Evolutionary conservation across 306 rosid species (phyloP).

Genomic region (Urtica urens): DNA sequence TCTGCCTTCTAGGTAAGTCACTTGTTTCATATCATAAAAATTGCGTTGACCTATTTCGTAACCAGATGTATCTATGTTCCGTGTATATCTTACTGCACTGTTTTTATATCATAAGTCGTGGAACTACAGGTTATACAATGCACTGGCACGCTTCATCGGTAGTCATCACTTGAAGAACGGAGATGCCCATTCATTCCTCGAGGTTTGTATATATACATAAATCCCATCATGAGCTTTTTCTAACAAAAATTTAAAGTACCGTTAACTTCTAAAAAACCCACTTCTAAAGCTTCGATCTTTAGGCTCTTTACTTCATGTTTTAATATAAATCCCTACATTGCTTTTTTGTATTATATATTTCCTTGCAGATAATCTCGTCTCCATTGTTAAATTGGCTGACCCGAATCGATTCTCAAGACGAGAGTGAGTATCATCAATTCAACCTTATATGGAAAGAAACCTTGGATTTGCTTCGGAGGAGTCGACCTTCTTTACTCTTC

Average conservation of each 20-base stretch:
- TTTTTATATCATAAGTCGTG: constrained; percentile 14
- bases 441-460: constrained; percentile 52
- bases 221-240: too few relatives aligned
- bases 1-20: constrained; percentile 41
- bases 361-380: constrained; percentile 41
- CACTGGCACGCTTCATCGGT: constrained; percentile 43
- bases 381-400: constrained; percentile 65
- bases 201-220: constrained; percentile 27
- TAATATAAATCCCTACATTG: too few relatives aligned
- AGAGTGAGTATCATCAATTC: constrained; percentile 30
- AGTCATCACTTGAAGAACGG: constrained; percentile 60
- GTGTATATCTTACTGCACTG: not conserved
- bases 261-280: too few relatives aligned
- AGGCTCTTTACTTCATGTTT: too few relatives aligned
- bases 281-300: too few relatives aligned
- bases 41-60: too few relatives aligned
- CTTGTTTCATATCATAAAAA: constrained; percentile 14
- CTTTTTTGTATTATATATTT: not conserved
- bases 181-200: constrained; percentile 39
- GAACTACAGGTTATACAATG: constrained; percentile 44
- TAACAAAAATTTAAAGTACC: too few relatives aligned
- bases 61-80: too few relatives aligned
- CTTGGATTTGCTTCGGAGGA: constrained; percentile 34
- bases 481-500: constrained; percentile 47
- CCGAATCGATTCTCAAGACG: constrained; percentile 30